A percentile compares a stretch with the other conserved stretches of the same genome.
These are phyloP conservation scores for Skeletonema potamos DNA, from an alignment of 108 stramenopile species.

Conservation along the genomic window DNA sequence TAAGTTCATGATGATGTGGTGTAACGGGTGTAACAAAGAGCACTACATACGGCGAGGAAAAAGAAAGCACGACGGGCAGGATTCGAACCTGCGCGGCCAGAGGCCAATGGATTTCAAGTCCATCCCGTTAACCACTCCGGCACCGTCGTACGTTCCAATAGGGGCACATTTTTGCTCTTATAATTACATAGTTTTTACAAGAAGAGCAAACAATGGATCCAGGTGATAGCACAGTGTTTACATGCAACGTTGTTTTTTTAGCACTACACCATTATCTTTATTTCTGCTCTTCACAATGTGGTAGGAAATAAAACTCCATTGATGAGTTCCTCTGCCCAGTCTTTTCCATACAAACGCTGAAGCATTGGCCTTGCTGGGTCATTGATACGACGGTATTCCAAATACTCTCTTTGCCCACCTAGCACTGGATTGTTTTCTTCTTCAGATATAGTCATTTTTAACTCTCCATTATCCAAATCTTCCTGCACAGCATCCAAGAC, in stretches of 20 bases:
- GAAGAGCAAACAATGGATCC: too few species aligned
- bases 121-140: slow-evolving; percentile 71
- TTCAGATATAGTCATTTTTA: background rate
- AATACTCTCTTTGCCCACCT: slow-evolving; percentile 44
- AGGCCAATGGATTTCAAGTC: slow-evolving; percentile 75
- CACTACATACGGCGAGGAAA: too few species aligned
- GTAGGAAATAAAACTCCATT: slow-evolving; percentile 68
- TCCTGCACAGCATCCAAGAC: slow-evolving; percentile 28
- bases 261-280: background rate
- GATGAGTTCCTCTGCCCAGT: slow-evolving; percentile 72
- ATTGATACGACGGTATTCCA: slow-evolving; percentile 66
- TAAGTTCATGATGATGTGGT: too few species aligned
- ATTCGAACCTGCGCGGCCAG: slow-evolving; percentile 72
- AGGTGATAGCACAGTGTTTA: too few species aligned
- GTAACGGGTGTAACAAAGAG: too few species aligned
- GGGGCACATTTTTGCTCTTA: background rate
- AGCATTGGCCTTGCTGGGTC: slow-evolving; percentile 91
- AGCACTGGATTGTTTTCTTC: slow-evolving; percentile 18
- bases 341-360: slow-evolving; percentile 68
- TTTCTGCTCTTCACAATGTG: too few species aligned
- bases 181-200: too few species aligned
- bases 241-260: too few species aligned
- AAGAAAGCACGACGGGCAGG: slow-evolving; percentile 40
- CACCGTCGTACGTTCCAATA: slow-evolving; percentile 22
- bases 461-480: slow-evolving; percentile 12